These are phyloP conservation scores for Calonectria hawksworthii DNA, from an alignment of 2,329 filamentous ascomycete species.

Conservation along the genomic window DNA sequence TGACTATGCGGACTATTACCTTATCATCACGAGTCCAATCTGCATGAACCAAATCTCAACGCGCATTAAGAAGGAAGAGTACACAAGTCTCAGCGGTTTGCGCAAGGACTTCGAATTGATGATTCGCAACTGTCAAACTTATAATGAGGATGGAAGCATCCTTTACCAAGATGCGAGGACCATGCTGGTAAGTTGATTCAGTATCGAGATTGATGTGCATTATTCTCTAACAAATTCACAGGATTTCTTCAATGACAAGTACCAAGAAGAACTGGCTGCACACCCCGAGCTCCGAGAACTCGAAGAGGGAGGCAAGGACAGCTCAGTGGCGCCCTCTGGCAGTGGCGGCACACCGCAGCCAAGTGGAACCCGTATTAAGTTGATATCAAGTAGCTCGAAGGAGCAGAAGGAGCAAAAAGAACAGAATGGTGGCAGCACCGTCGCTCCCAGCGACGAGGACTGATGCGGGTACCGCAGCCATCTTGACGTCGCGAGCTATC, in stretches of 20 bases:
- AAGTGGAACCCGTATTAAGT: constrained; percentile 76
- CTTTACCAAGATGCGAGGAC: constrained; percentile 92
- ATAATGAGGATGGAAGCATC: constrained; percentile 95
- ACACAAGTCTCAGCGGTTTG: constrained; percentile 85
- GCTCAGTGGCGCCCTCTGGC: constrained; percentile 65
- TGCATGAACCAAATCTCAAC: constrained; percentile 96
- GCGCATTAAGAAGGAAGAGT: constrained; percentile 97
- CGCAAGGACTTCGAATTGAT: constrained; percentile 85
- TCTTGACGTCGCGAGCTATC: constrained; percentile 9
- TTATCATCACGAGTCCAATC: constrained; percentile 92
- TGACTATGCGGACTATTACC: constrained; percentile 94
- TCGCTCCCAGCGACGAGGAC: constrained; percentile 68
- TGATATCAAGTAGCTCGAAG: constrained; percentile 64
- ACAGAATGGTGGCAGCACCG: constrained; percentile 55
- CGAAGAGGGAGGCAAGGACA: constrained; percentile 61
- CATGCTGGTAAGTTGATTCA: constrained; percentile 78
- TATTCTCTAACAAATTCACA: constrained; percentile 54
- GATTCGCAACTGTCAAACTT: constrained; percentile 92
- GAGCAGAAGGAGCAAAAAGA: constrained; percentile 53
- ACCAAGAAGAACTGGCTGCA: constrained; percentile 66
- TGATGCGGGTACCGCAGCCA: constrained; percentile 42
- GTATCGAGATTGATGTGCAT: not conserved
- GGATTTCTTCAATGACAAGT: constrained; percentile 69
- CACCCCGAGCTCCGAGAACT: constrained; percentile 69
- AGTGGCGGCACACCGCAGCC: constrained; percentile 76